Percentiles rank a stretch among this genome's conserved stretches.
Conservation (phyloP, 2,329 filamentous ascomycete genomes). For the Xylaria sp. region DNA sequence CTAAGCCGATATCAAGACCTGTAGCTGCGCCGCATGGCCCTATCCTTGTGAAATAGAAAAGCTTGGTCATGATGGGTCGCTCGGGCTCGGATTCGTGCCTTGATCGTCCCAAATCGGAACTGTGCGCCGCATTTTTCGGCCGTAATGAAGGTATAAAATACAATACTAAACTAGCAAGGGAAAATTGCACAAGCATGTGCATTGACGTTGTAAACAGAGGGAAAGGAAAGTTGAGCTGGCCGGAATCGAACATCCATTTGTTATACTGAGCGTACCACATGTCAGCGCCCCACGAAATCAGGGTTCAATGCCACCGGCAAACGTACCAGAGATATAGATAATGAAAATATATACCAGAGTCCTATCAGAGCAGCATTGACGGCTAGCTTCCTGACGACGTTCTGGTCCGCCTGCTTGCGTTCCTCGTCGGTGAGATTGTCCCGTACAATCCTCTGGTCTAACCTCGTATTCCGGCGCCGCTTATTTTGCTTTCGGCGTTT, state of each 20-base stretch:
- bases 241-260: conserved; percentile 98
- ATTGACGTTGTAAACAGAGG: conserved; percentile 94
- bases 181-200: conserved; percentile 96
- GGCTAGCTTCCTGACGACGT: conserved; percentile 73
- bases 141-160: conserved; percentile 85
- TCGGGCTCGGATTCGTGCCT: conserved; percentile 64
- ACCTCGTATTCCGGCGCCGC: conserved; percentile 71
- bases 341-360: conserved; percentile 90
- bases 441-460: conserved; percentile 75
- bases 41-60: conserved; percentile 92
- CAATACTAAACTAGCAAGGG: conserved; percentile 78
- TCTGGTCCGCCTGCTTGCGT: conserved; percentile 78
- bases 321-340: conserved; percentile 89
- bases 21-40: conserved; percentile 92
- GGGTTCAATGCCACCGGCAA: background rate
- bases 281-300: background rate
- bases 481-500: conserved; percentile 73
- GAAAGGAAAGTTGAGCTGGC: conserved; percentile 88
- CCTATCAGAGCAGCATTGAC: conserved; percentile 85
- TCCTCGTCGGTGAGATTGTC: conserved; percentile 75
- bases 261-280: conserved; percentile 75
- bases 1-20: conserved; percentile 92
- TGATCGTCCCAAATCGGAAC: conserved; percentile 61
- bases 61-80: conserved; percentile 78
- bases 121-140: conserved; percentile 63